These are phyloP conservation scores for Cadophora malorum DNA, from an alignment of 2,329 filamentous ascomycete species.

Conservation along the genomic window DNA sequence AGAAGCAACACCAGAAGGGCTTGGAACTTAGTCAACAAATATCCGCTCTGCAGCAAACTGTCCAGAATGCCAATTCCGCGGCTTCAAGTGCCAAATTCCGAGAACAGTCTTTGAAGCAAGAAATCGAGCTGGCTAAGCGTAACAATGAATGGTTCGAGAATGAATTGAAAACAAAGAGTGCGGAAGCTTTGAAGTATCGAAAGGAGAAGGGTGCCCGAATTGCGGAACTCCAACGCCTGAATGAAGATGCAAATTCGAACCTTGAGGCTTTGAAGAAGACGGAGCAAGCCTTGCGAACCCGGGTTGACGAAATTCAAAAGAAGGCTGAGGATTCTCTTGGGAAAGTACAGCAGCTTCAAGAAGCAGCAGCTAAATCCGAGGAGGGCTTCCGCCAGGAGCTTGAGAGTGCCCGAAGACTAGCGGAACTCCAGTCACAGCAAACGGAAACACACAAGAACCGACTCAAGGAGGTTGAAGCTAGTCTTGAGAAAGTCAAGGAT, in stretches of 20 bases:
- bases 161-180: slow-evolving; percentile 88
- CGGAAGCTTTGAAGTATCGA: slow-evolving; percentile 86
- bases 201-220: slow-evolving; percentile 95
- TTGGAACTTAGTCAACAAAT: slow-evolving; percentile 84
- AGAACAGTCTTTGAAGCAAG: slow-evolving; percentile 88
- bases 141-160: slow-evolving; percentile 94
- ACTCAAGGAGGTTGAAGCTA: slow-evolving; percentile 71
- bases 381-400: slow-evolving; percentile 88
- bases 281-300: slow-evolving; percentile 79
- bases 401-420: slow-evolving; percentile 79
- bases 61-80: slow-evolving; percentile 81
- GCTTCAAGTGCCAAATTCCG: slow-evolving; percentile 85
- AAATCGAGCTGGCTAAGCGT: slow-evolving; percentile 84
- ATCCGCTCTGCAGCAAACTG: slow-evolving; percentile 78
- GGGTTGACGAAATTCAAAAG: slow-evolving; percentile 81
- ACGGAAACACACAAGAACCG: slow-evolving; percentile 74
- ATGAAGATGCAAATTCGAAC: slow-evolving; percentile 81
- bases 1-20: slow-evolving; percentile 87
- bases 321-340: slow-evolving; percentile 85
- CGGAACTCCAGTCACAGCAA: slow-evolving; percentile 80
- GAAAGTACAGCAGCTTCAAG: slow-evolving; percentile 84
- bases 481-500: slow-evolving; percentile 64
- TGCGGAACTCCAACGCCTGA: slow-evolving; percentile 83
- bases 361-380: slow-evolving; percentile 80
- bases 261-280: slow-evolving; percentile 80